A percentile compares a stretch with the other conserved stretches of the same genome.
Conservation (phyloP, 768 basidiomycete genomes). For the Pholiota conissans region DNA sequence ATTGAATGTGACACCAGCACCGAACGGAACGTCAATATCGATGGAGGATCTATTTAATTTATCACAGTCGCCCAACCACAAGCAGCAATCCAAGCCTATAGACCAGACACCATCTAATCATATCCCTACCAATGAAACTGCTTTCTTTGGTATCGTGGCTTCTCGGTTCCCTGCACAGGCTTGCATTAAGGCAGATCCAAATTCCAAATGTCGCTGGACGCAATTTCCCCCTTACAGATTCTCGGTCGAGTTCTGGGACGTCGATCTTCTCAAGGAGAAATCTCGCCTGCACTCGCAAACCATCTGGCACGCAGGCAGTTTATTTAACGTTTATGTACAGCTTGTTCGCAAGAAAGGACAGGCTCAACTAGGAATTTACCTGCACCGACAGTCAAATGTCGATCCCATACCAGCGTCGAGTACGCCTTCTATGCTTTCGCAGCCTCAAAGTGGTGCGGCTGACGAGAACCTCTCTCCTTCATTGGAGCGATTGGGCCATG, state of each 20-base stretch:
- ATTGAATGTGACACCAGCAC: slow-evolving; percentile 39
- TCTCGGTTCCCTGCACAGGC: slow-evolving; percentile 40
- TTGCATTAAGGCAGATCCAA: slow-evolving; percentile 42
- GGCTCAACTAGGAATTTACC: slow-evolving; percentile 81
- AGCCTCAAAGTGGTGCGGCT: not conserved
- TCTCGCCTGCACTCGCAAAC: slow-evolving; percentile 81
- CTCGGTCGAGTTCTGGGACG: slow-evolving; percentile 88
- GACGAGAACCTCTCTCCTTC: slow-evolving; percentile 2
- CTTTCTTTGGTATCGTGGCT: slow-evolving; percentile 64
- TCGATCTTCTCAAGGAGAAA: slow-evolving; percentile 82
- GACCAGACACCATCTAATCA: slow-evolving; percentile 12
- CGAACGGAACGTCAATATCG: slow-evolving; percentile 36
- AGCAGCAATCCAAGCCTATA: not conserved
- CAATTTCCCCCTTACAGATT: slow-evolving; percentile 82
- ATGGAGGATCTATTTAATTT: slow-evolving; percentile 73
- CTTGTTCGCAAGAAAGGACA: slow-evolving; percentile 78
- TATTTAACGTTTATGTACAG: slow-evolving; percentile 90
- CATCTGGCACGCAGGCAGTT: slow-evolving; percentile 85
- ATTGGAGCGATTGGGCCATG: slow-evolving; percentile 11
- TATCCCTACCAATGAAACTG: slow-evolving; percentile 41
- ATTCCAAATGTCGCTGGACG: slow-evolving; percentile 58
- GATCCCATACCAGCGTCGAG: slow-evolving; percentile 80
- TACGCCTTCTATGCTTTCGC: slow-evolving; percentile 35
- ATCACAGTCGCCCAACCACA: slow-evolving; percentile 26
- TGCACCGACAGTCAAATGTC: slow-evolving; percentile 81